Evolutionary conservation across 345 rosid genomes (phyloP).

Genomic region (Brassica carinata): DNA sequence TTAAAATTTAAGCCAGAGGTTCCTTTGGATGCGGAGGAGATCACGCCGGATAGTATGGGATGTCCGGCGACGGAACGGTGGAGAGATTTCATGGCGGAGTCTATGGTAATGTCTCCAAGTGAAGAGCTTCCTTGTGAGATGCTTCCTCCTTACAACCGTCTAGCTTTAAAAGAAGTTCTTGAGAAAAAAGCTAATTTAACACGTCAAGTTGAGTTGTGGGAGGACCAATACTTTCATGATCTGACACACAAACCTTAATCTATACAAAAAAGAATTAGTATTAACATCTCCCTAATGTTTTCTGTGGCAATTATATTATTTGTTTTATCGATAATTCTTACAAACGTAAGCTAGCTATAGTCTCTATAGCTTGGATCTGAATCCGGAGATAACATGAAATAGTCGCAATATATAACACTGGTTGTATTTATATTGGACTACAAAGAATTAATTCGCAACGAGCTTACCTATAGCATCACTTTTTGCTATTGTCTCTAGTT

Average conservation of each 20-base stretch:
- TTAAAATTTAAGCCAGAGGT: constrained; percentile 57
- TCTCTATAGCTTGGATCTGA: not conserved
- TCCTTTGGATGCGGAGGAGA: constrained; percentile 49
- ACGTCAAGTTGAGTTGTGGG: constrained; percentile 60
- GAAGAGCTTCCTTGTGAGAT: constrained; percentile 18
- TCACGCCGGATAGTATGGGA: constrained; percentile 54
- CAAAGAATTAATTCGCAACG: not conserved
- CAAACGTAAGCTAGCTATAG: not conserved
- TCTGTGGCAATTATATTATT: not conserved
- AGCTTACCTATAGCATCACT: not conserved
- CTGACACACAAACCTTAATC: constrained; percentile 16
- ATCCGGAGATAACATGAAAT: not conserved
- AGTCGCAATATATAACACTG: not conserved
- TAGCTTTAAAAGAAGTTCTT: not conserved
- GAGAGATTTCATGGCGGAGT: constrained; percentile 56
- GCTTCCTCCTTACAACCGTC: not conserved
- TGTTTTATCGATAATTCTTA: not conserved
- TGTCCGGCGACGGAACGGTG: constrained; percentile 39
- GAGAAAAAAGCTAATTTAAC: constrained; percentile 8
- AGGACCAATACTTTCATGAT: constrained; percentile 43
- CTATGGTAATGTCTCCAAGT: constrained; percentile 55
- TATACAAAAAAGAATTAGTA: not conserved
- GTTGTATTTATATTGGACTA: not conserved
- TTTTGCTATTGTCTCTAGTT: not conserved
- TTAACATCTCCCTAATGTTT: constrained; percentile 3